A percentile compares a stretch with the other conserved stretches of the same genome.
Conservation (phyloP, 257 asterid species). For the Solanum piurae region DNA sequence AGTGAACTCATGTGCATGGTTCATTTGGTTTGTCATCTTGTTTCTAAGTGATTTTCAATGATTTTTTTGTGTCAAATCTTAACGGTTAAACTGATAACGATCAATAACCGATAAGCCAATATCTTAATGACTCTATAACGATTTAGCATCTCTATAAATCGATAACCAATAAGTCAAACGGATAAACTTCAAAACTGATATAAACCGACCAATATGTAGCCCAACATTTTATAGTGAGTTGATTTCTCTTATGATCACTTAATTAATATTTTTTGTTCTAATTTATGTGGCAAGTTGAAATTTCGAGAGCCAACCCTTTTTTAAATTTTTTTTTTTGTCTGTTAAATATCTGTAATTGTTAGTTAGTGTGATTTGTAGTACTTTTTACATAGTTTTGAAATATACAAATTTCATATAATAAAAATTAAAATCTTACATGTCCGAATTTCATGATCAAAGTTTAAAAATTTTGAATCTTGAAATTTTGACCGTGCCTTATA, state of each 20-base stretch:
- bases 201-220: neutral
- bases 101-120: neutral
- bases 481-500: neutral
- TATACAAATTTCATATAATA: neutral
- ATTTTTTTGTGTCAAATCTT: neutral
- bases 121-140: neutral
- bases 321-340: neutral
- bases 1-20: neutral
- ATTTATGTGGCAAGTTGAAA: neutral
- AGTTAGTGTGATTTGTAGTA: neutral
- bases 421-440: neutral
- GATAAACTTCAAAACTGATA: too few relatives aligned
- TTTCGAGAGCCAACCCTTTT: accelerated
- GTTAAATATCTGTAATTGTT: neutral
- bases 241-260: neutral
- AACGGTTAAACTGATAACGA: too few relatives aligned
- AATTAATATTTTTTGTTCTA: neutral
- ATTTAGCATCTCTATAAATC: too few relatives aligned
- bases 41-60: neutral
- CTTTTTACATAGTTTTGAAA: neutral
- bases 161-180: neutral
- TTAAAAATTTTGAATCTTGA: too few relatives aligned
- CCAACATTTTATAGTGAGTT: neutral
- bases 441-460: accelerated
- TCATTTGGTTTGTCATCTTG: too few relatives aligned